These are phyloP conservation scores for Bonia amplexicaulis DNA, from an alignment of 176 grass and related monocot species.

Conservation along the genomic window DNA sequence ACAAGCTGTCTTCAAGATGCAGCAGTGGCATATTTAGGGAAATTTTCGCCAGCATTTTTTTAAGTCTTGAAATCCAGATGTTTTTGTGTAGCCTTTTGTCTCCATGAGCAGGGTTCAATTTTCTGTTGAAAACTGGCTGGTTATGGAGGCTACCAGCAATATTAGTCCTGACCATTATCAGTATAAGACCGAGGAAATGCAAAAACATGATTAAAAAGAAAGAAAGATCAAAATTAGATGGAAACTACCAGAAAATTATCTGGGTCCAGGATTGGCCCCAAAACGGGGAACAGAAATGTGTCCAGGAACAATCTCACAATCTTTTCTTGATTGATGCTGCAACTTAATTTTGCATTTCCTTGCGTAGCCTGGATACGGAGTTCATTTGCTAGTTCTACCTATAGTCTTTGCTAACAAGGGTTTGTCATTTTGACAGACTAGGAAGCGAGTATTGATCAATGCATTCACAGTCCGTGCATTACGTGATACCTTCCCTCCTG, in stretches of 20 bases:
- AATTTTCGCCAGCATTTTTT: neutral
- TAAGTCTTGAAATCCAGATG: neutral
- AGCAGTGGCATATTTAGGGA: neutral
- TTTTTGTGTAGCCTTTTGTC: neutral
- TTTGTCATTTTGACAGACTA: slow-evolving; percentile 60
- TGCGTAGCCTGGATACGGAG: neutral
- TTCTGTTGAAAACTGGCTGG: slow-evolving; percentile 18
- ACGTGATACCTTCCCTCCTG: slow-evolving; percentile 91
- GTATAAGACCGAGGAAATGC: neutral
- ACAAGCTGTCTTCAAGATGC: neutral
- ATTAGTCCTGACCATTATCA: neutral
- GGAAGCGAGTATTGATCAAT: slow-evolving; percentile 96
- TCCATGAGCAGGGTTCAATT: neutral
- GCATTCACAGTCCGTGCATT: slow-evolving; percentile 98
- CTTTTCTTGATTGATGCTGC: neutral
- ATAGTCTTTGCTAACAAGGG: slow-evolving; percentile 19
- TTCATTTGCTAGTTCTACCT: slow-evolving; percentile 21
- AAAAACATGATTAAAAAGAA: neutral
- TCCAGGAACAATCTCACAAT: neutral
- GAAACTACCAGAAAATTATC: neutral
- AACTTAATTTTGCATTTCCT: neutral
- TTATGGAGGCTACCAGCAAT: neutral
- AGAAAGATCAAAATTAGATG: neutral
- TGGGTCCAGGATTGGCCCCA: neutral
- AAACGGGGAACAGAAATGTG: neutral